Evolutionary conservation across 2,329 filamentous ascomycete genomes (phyloP).

Genomic region (Trichophyton simii): DNA sequence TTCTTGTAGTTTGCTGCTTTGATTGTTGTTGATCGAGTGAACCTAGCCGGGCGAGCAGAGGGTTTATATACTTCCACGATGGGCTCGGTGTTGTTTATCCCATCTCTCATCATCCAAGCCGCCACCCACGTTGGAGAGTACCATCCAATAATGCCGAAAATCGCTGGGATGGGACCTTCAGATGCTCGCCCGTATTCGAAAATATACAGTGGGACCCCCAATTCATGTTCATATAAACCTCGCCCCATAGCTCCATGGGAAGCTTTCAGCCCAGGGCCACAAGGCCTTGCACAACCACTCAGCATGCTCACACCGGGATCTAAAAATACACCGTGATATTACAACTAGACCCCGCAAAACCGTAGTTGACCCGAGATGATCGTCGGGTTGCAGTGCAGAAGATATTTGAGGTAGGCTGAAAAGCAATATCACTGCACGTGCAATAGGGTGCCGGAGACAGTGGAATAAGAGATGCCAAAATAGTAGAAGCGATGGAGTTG

Average conservation of each 20-base stretch:
- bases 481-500: not conserved
- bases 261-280: not conserved
- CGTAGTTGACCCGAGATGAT: not conserved
- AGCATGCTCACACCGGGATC: not conserved
- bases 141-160: not conserved
- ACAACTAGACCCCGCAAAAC: constrained; percentile 1
- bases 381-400: constrained; percentile 2
- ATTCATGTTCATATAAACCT: not conserved
- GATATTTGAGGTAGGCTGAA: not conserved
- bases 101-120: not conserved
- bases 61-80: not conserved
- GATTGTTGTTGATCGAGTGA: not conserved
- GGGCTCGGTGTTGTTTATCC: not conserved
- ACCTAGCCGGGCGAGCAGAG: not conserved
- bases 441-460: not conserved
- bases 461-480: not conserved
- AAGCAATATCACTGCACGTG: constrained; percentile 4
- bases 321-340: not conserved
- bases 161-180: not conserved
- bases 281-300: not conserved
- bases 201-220: not conserved
- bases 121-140: not conserved
- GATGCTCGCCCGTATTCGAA: not conserved
- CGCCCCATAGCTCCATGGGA: not conserved
- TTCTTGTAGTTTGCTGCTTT: not conserved